Evolutionary conservation across 768 basidiomycete species (phyloP).

Genomic region (Solioccasus polychromus): DNA sequence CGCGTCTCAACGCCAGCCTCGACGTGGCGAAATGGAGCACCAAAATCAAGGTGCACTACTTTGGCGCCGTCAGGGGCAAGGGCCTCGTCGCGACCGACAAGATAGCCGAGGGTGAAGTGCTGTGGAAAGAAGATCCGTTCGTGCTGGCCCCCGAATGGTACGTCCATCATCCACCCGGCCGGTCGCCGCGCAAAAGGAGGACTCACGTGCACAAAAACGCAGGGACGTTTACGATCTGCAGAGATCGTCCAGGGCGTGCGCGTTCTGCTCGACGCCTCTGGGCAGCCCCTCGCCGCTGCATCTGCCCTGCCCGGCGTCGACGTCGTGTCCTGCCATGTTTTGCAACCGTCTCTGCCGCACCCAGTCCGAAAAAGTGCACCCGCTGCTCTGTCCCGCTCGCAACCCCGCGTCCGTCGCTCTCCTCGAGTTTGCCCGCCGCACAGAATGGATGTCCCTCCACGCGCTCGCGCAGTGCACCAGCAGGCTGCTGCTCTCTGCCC

Average conservation of each 20-base stretch:
- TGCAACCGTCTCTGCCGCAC: conserved; percentile 77
- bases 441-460: conserved; percentile 68
- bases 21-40: conserved; percentile 60
- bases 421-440: conserved; percentile 54
- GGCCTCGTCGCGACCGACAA: conserved; percentile 71
- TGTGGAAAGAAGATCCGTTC: conserved; percentile 88
- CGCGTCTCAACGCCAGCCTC: conserved; percentile 59
- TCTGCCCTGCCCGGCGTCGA: conserved; percentile 51
- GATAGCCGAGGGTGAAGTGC: conserved; percentile 65
- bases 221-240: conserved; percentile 83
- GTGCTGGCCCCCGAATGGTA: conserved; percentile 80
- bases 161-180: conserved; percentile 19
- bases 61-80: conserved; percentile 73
- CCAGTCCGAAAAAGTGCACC: conserved; percentile 62
- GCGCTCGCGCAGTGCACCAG: conserved; percentile 69
- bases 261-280: conserved; percentile 70
- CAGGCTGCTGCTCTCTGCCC: conserved; percentile 54
- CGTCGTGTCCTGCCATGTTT: conserved; percentile 63
- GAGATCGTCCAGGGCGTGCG: conserved; percentile 56
- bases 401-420: conserved; percentile 69
- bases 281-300: conserved; percentile 41
- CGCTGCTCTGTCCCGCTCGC: conserved; percentile 69
- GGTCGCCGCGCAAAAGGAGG: neutral
- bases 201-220: conserved; percentile 1
- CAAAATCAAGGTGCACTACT: conserved; percentile 66